Conservation (phyloP, 2,329 filamentous ascomycete species). For the Fusarium sp. region DNA sequence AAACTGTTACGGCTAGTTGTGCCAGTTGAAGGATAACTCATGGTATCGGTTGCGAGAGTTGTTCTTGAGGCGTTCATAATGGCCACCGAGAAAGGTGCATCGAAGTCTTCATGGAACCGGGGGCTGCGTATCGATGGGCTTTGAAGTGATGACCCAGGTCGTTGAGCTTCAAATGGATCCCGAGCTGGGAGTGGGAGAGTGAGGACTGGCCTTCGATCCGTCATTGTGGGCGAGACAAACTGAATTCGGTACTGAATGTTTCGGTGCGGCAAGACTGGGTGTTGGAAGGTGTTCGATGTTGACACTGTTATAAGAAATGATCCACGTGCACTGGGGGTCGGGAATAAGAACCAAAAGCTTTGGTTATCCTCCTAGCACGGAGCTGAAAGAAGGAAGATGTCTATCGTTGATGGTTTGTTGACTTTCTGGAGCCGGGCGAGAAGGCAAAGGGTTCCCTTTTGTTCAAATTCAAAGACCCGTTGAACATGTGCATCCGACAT, state of each 20-base stretch:
- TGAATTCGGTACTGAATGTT: conserved; percentile 18
- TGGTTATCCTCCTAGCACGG: neutral
- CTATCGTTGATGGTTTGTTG: conserved; percentile 28
- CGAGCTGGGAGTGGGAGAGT: conserved; percentile 44
- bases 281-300: neutral
- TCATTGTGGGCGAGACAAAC: conserved; percentile 40
- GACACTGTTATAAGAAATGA: conserved; percentile 12
- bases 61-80: conserved; percentile 49
- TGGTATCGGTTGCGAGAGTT: conserved; percentile 44
- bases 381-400: conserved; percentile 5
- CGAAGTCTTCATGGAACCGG: conserved; percentile 54
- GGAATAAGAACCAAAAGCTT: conserved; percentile 3
- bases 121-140: conserved; percentile 46
- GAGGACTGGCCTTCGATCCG: conserved; percentile 46
- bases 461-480: conserved; percentile 28
- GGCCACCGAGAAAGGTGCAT: conserved; percentile 53
- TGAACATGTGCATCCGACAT: conserved; percentile 37
- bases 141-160: conserved; percentile 33
- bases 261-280: neutral
- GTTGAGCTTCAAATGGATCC: conserved; percentile 38
- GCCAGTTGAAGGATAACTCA: conserved; percentile 43
- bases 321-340: neutral
- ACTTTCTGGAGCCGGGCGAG: conserved; percentile 18
- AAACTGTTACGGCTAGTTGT: conserved; percentile 43
- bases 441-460: conserved; percentile 35